Percentiles rank a stretch among this genome's conserved stretches.
Evolutionary conservation across 2,329 filamentous ascomycete genomes (phyloP).

Genomic region (Hypoxylon sp.): DNA sequence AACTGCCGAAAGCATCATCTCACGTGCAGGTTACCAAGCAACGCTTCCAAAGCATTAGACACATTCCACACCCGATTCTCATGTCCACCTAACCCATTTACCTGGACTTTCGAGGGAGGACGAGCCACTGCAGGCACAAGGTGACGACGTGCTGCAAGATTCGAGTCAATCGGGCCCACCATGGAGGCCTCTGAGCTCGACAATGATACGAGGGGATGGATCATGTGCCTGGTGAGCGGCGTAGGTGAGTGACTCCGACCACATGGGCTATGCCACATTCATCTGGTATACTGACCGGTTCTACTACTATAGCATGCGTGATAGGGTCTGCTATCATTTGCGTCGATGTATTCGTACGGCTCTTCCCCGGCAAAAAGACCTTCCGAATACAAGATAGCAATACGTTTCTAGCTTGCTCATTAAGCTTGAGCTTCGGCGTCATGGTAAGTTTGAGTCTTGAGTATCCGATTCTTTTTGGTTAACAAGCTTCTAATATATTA

Average conservation of each 20-base stretch:
- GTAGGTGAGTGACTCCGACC: slow-evolving; percentile 65
- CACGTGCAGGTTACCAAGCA: slow-evolving; percentile 15
- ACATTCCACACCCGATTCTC: not conserved
- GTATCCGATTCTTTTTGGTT: not conserved
- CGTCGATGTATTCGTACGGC: slow-evolving; percentile 82
- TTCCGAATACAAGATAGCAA: slow-evolving; percentile 94
- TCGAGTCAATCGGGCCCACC: slow-evolving; percentile 46
- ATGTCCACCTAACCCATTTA: slow-evolving; percentile 41
- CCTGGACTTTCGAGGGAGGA: slow-evolving; percentile 36
- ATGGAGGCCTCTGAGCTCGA: slow-evolving; percentile 65
- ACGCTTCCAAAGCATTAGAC: slow-evolving; percentile 15
- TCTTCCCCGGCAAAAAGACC: slow-evolving; percentile 78
- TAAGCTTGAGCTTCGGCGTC: slow-evolving; percentile 95
- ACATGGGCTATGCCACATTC: slow-evolving; percentile 19
- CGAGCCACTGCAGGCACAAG: slow-evolving; percentile 40
- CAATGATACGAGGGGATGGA: slow-evolving; percentile 93
- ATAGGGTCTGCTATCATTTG: slow-evolving; percentile 88
- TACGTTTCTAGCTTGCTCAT: slow-evolving; percentile 85
- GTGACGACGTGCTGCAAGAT: slow-evolving; percentile 41
- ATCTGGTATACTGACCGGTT: slow-evolving; percentile 28
- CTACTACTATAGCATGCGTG: slow-evolving; percentile 68
- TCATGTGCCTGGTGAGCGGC: slow-evolving; percentile 89
- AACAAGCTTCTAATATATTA: slow-evolving; percentile 14
- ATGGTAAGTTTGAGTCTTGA: slow-evolving; percentile 75
- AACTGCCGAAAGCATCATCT: slow-evolving; percentile 37